Base-by-base conservation (phyloP, 345 rosid genomes). In the Theobroma cacao region DNA sequence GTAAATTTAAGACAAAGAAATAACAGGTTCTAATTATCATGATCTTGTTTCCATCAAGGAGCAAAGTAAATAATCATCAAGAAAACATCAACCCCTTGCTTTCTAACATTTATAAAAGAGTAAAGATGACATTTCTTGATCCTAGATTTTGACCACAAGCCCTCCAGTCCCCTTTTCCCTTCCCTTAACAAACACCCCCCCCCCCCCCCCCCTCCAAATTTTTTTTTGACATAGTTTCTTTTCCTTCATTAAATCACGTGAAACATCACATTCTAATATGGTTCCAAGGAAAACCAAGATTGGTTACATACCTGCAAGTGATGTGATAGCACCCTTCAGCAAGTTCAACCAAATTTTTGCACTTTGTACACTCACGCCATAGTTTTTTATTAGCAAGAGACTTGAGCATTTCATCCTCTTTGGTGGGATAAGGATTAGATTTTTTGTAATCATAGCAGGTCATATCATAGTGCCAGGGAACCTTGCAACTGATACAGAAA, bases 401-500 rank as follows among this genome's bases (percentile, higher is more conserved):
- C 76, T 85, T 86, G 20, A 91, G 73, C 86, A 81, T 81, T 70
- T 82, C 87, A 77, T 90, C 94, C 50, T 89, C 93, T 0, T 77
- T 36, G 2, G 78, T 83, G 58, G 82, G 81, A 75, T 81, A 45
- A 3, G 89, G 87, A 75, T 92, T 82, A 75, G 74, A 53, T 22
- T 12, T 86, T 81, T 85, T 85, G 83, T 87, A 91, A 3, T 64
- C 81, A 18, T 3, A 0, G 80, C 96, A 95, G 2, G 88, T 82
- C 87, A 88, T 66, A 17, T 40, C 5, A 26, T 67, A 66, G 72
- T 95, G 99, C 98, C 97, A 95, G 28, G 92, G 94, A 45, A 86
- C 97, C 84, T 86, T 91, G 90, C 98, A 95, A 47, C 91, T 56
- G 53, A 87, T 79, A 69, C 98, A 95, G 80, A 93, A 91, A 75